phyloP scores from a whole-genome alignment of 169 alveolate genomes.

The Plasmodium falciparum region DNA sequence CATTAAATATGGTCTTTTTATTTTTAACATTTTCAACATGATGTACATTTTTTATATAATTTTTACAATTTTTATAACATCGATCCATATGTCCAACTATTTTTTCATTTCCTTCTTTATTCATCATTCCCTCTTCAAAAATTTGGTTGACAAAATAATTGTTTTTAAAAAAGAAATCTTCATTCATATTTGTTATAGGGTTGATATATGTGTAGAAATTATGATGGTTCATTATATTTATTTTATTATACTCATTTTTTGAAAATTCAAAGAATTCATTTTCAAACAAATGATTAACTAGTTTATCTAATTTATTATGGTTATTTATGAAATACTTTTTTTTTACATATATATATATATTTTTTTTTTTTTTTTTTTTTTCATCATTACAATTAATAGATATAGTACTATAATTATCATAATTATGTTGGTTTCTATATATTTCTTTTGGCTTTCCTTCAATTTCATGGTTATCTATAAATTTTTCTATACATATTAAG shows the following conservation, averaged over 20 bases:
- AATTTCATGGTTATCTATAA: not conserved
- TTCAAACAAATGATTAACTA: conserved; percentile 7
- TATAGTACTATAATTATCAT: not conserved
- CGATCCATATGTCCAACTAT: not conserved
- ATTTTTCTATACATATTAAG: conserved; percentile 28
- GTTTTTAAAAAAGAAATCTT: conserved; percentile 42
- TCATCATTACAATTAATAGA: not conserved
- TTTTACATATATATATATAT: not conserved
- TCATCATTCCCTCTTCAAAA: not conserved
- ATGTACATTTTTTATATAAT: not conserved
- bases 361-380: not conserved
- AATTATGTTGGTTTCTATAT: not conserved
- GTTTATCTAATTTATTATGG: conserved; percentile 16
- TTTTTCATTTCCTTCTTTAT: not conserved
- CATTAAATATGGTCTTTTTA: not conserved
- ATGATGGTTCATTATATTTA: conserved; percentile 9
- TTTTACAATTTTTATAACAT: no score
- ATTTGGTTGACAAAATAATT: conserved; percentile 36
- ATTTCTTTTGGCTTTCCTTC: not conserved
- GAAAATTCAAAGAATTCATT: conserved; percentile 29
- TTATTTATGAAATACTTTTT: conserved; percentile 24
- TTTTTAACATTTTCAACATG: not conserved
- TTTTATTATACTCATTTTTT: not conserved
- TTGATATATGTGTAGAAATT: conserved; percentile 22
- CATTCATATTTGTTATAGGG: conserved; percentile 26